phyloP scores from a whole-genome alignment of 352 stramenopile species.

The Globisporangium paroecandrum region DNA sequence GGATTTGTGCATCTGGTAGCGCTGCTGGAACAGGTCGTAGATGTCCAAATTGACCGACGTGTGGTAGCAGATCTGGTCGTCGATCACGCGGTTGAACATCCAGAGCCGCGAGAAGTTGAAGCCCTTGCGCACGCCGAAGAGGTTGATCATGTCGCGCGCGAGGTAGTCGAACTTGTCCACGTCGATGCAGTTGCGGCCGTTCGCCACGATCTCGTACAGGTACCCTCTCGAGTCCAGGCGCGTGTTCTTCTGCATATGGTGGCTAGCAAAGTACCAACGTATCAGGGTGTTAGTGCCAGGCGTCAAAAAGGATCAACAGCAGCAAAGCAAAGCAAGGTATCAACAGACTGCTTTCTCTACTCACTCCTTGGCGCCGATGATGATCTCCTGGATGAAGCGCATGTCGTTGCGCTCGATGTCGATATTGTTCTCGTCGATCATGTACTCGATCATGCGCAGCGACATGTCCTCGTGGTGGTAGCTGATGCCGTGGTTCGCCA shows the following conservation, averaged over 20 bases:
- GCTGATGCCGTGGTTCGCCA: constrained; percentile 21
- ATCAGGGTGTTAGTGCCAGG: not conserved
- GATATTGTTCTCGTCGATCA: constrained; percentile 81
- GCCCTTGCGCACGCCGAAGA: constrained; percentile 75
- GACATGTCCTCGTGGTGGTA: constrained; percentile 88
- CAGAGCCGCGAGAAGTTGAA: constrained; percentile 78
- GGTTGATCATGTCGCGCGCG: constrained; percentile 81
- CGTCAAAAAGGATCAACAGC: constrained; percentile 4
- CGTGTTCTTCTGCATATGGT: constrained; percentile 31
- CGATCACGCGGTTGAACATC: constrained; percentile 85
- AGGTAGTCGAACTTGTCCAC: constrained; percentile 93
- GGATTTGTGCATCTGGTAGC: constrained; percentile 79
- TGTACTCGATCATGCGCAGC: constrained; percentile 71
- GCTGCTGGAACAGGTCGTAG: constrained; percentile 88
- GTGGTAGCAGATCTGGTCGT: constrained; percentile 88
- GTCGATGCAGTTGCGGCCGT: constrained; percentile 89
- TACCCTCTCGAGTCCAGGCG: constrained; percentile 63
- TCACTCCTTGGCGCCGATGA: constrained; percentile 75
- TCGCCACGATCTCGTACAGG: constrained; percentile 90
- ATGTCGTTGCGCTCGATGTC: constrained; percentile 64
- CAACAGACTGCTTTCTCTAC: not conserved
- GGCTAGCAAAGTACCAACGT: constrained; percentile 21
- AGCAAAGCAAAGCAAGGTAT: not conserved
- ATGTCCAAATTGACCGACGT: constrained; percentile 84
- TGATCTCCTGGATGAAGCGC: constrained; percentile 77